Evolutionary conservation across 2,329 filamentous ascomycete genomes (phyloP).

Genomic region (Phialocephala sp.): DNA sequence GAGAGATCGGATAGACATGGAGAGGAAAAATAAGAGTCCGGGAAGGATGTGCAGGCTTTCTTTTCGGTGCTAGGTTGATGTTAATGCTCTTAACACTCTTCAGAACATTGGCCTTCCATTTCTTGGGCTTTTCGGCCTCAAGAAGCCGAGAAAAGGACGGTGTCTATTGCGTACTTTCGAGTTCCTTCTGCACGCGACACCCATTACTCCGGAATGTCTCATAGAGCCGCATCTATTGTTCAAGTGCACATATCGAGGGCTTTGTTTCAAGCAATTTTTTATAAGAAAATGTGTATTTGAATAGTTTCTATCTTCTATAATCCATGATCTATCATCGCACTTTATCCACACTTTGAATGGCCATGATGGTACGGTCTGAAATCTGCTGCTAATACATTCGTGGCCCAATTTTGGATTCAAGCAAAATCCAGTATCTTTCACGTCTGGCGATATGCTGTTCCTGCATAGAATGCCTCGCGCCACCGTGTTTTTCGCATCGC

Average conservation of each 20-base stretch:
- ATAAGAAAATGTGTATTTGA: too few species aligned
- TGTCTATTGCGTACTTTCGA: neutral
- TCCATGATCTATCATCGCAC: neutral
- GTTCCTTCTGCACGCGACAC: conserved; percentile 1
- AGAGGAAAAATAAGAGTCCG: conserved; percentile 3
- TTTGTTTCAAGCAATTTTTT: neutral
- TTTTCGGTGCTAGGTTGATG: too few species aligned
- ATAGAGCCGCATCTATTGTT: neutral
- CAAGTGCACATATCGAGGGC: neutral
- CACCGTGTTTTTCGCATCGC: neutral
- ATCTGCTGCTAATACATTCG: neutral
- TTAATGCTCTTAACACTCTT: too few species aligned
- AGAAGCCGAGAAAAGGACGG: neutral
- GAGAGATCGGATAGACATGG: neutral
- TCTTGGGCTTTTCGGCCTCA: neutral
- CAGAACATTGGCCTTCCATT: too few species aligned
- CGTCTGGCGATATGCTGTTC: neutral
- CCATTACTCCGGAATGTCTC: conserved; percentile 6
- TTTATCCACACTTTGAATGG: neutral
- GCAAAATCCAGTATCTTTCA: neutral
- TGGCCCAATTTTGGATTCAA: neutral
- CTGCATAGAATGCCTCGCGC: neutral
- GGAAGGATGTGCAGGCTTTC: neutral
- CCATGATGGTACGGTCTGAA: neutral
- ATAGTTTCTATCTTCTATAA: too few species aligned